Conservation (phyloP, 2,329 filamentous ascomycete species). For the Neonectria coccinea region DNA sequence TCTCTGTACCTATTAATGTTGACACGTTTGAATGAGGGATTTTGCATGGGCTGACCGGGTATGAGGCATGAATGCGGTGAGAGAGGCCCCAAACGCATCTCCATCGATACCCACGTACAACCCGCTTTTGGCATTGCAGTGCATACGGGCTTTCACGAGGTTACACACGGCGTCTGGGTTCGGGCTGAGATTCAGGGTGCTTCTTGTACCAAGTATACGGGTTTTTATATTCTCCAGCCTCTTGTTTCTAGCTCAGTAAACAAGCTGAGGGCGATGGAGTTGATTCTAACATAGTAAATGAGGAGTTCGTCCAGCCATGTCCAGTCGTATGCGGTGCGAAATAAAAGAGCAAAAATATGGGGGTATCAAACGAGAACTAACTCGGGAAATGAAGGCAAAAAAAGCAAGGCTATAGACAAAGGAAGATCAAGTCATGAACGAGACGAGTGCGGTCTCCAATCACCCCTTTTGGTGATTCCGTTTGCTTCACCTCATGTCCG, state of each 20-base stretch:
- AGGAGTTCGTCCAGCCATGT: conserved; percentile 22
- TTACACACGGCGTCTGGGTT: background rate
- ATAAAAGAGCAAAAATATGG: conserved; percentile 31
- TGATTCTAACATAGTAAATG: conserved; percentile 1
- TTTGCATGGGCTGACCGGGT: conserved; percentile 5
- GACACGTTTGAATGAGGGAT: background rate
- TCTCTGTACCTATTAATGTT: background rate
- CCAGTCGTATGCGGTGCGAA: conserved; percentile 12
- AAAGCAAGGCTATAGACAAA: conserved; percentile 12
- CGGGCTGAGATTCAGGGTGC: background rate
- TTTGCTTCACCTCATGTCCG: conserved; percentile 49
- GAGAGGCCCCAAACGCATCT: background rate
- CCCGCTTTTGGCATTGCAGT: conserved; percentile 2
- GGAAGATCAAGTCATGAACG: conserved; percentile 27
- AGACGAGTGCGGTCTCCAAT: conserved; percentile 7
- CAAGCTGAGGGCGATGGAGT: background rate
- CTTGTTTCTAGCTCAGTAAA: background rate
- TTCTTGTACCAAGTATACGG: background rate
- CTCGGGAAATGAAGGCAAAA: conserved; percentile 19
- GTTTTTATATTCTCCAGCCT: conserved; percentile 6
- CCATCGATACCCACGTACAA: conserved; percentile 19
- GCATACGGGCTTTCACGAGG: background rate
- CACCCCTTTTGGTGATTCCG: conserved; percentile 2
- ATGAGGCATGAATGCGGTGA: conserved; percentile 21
- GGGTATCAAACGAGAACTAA: conserved; percentile 42